Percentiles rank a stretch among this genome's conserved stretches.
Evolutionary conservation across 192 early-diverging fungal genomes (phyloP).

Genomic region (Pecoramyces ruminantium): DNA sequence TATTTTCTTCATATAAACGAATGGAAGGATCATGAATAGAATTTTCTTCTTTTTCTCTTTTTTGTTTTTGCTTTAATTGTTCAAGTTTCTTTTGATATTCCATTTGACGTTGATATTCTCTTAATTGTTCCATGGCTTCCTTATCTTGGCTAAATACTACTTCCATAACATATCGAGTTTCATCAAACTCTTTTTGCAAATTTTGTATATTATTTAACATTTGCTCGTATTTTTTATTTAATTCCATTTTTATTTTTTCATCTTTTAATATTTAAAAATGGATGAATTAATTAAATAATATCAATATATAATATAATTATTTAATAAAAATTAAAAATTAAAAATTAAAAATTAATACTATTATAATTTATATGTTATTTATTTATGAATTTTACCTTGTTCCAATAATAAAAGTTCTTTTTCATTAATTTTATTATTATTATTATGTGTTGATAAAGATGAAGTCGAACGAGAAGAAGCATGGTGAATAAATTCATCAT

Average conservation of each 20-base stretch:
- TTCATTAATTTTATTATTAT: no score
- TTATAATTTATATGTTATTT: no score
- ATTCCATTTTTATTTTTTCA: background rate
- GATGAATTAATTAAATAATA: no score
- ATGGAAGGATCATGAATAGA: background rate
- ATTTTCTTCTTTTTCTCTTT: background rate
- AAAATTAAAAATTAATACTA: no score
- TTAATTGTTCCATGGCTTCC: background rate
- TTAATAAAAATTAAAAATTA: no score
- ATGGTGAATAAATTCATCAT: background rate
- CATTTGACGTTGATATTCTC: background rate
- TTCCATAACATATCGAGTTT: background rate
- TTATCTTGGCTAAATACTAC: background rate
- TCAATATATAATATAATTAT: no score
- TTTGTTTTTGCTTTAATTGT: background rate
- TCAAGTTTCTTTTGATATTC: background rate
- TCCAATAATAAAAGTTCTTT: background rate
- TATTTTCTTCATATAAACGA: background rate
- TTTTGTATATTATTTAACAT: background rate
- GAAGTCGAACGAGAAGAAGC: background rate
- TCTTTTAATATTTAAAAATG: no score
- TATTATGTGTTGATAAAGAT: no score
- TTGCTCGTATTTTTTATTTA: background rate
- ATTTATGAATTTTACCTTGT: background rate
- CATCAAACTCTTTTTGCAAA: background rate